Conservation (phyloP, 768 basidiomycete species). For the Sistotremastrum niveocremeum region DNA sequence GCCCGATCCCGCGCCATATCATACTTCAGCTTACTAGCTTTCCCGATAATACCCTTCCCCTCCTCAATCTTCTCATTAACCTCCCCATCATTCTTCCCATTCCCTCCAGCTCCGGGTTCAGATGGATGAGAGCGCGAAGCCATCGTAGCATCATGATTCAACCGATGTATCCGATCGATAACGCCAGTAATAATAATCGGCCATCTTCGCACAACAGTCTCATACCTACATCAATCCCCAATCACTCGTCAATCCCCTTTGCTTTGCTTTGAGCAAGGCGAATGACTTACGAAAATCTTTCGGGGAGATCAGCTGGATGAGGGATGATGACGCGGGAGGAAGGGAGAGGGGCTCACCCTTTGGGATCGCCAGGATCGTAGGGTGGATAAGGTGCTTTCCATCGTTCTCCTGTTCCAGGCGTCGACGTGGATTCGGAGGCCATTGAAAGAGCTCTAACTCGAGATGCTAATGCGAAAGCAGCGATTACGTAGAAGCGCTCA, state of each 20-base stretch:
- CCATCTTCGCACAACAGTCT: slow-evolving; percentile 70
- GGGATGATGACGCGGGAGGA: too few species aligned
- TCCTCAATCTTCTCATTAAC: slow-evolving; percentile 36
- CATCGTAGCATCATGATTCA: slow-evolving; percentile 49
- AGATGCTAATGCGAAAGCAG: too few species aligned
- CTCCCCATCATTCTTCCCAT: too few species aligned
- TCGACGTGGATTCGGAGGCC: too few species aligned
- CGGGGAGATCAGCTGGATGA: too few species aligned
- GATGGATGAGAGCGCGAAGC: slow-evolving; percentile 17
- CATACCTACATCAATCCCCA: slow-evolving; percentile 34
- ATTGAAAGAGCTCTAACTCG: too few species aligned
- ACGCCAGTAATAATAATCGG: slow-evolving; percentile 72
- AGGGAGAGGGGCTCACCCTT: slow-evolving; percentile 30
- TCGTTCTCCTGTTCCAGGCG: too few species aligned
- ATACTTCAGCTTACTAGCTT: slow-evolving; percentile 70
- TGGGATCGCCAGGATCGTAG: slow-evolving; percentile 60
- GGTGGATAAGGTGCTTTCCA: slow-evolving; percentile 42
- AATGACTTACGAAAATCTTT: slow-evolving; percentile 51
- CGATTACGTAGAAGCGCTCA: too few species aligned
- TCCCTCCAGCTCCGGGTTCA: slow-evolving; percentile 16
- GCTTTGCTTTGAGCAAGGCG: background rate
- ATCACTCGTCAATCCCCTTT: background rate
- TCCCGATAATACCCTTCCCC: slow-evolving; percentile 64
- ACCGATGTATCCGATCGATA: slow-evolving; percentile 61
- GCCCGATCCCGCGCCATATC: slow-evolving; percentile 69